phyloP scores from a whole-genome alignment of 768 basidiomycete species.

The Mycena maculata region DNA sequence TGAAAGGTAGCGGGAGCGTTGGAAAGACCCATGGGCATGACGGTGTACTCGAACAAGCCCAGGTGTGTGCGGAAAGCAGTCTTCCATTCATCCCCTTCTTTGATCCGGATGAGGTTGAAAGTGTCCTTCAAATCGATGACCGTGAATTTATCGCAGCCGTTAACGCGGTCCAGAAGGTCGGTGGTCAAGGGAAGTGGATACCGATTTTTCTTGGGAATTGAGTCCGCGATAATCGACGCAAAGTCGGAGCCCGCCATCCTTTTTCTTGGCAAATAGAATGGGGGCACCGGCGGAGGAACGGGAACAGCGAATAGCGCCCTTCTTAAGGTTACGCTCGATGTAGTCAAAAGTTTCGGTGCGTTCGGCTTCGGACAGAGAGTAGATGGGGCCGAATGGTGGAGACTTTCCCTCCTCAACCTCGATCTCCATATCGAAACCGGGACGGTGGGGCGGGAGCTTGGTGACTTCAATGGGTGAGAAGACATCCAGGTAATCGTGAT shows the following conservation, averaged over 20 bases:
- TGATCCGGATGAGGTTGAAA: not conserved
- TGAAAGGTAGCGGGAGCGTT: constrained; percentile 8
- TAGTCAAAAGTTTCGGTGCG: not conserved
- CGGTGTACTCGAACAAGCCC: constrained; percentile 24
- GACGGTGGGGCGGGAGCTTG: constrained; percentile 46
- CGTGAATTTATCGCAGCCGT: constrained; percentile 42
- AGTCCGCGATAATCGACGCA: constrained; percentile 39
- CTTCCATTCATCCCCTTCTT: constrained; percentile 48
- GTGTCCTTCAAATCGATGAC: constrained; percentile 15
- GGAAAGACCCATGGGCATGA: constrained; percentile 13
- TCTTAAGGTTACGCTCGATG: not conserved
- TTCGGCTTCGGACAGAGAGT: constrained; percentile 35
- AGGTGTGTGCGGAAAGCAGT: constrained; percentile 53
- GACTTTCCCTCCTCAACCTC: constrained; percentile 45
- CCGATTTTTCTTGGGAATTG: constrained; percentile 49
- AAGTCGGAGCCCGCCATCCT: constrained; percentile 37
- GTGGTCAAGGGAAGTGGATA: constrained; percentile 46
- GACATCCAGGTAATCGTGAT: constrained; percentile 22
- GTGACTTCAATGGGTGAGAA: constrained; percentile 40
- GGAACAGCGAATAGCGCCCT: not conserved
- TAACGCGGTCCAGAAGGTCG: constrained; percentile 49
- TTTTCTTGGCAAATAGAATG: constrained; percentile 1
- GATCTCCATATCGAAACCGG: constrained; percentile 48
- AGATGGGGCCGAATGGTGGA: constrained; percentile 50
- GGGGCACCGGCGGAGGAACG: not conserved